phyloP scores from a whole-genome alignment of 495 filamentous ascomycete species.

The Aspergillus homomorphus region DNA sequence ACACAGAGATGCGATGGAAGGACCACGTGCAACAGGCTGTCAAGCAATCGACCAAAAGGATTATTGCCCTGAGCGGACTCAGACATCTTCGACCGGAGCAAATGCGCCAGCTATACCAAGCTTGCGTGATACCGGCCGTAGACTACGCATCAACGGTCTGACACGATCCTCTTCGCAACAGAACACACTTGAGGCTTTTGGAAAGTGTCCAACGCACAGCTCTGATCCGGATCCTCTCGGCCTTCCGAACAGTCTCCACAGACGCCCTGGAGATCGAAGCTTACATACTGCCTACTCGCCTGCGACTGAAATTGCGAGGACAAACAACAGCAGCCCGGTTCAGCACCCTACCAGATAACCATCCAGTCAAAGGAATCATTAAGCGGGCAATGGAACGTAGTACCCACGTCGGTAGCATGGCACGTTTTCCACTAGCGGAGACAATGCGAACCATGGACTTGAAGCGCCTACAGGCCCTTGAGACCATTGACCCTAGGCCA shows the following conservation, averaged over 20 bases:
- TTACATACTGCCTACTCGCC: conserved; percentile 11
- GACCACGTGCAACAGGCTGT: conserved; percentile 24
- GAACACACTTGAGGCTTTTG: conserved; percentile 17
- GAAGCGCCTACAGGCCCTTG: conserved; percentile 12
- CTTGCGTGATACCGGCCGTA: conserved; percentile 20
- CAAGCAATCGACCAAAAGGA: conserved; percentile 20
- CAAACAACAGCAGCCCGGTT: conserved; percentile 9
- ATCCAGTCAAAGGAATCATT: conserved; percentile 12
- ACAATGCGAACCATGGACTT: conserved; percentile 18
- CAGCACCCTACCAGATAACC: conserved; percentile 9
- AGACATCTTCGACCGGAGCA: conserved; percentile 22
- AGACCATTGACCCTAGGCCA: conserved; percentile 23
- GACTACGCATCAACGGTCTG: conserved; percentile 22
- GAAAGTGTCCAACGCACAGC: conserved; percentile 15
- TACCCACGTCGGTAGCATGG: conserved; percentile 6
- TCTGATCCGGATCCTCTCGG: conserved; percentile 16
- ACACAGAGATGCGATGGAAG: conserved; percentile 22
- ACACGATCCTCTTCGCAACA: conserved; percentile 19
- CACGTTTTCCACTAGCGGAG: conserved; percentile 20
- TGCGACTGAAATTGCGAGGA: conserved; percentile 10
- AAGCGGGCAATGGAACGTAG: conserved; percentile 13
- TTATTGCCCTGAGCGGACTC: conserved; percentile 17
- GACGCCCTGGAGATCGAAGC: conserved; percentile 14
- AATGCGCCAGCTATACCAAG: conserved; percentile 26
- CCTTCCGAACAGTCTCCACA: conserved; percentile 17